These are phyloP conservation scores for Coemansia sp. DNA, from an alignment of 192 early-diverging fungal genomes.

Conservation along the genomic window DNA sequence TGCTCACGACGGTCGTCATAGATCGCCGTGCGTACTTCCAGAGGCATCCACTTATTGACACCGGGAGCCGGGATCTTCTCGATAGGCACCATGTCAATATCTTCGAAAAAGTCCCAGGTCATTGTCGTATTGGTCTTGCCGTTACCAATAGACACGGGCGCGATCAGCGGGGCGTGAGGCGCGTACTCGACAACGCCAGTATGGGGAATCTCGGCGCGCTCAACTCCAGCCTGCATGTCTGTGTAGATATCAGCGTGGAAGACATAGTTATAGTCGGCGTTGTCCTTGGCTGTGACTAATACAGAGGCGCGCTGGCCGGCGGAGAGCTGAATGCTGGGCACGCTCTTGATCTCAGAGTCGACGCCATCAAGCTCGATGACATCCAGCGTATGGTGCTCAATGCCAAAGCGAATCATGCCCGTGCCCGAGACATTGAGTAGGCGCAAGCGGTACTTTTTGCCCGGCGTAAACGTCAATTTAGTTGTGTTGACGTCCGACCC, in stretches of 20 bases:
- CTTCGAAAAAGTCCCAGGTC: slow-evolving; percentile 56
- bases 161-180: slow-evolving; percentile 16
- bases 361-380: slow-evolving; percentile 84
- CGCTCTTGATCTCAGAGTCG: slow-evolving; percentile 58
- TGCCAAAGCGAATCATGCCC: slow-evolving; percentile 69
- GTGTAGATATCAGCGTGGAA: slow-evolving; percentile 69
- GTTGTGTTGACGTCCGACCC: slow-evolving; percentile 56
- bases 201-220: slow-evolving; percentile 34
- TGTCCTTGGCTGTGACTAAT: slow-evolving; percentile 68
- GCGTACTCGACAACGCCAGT: slow-evolving; percentile 43
- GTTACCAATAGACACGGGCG: slow-evolving; percentile 4
- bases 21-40: slow-evolving; percentile 63
- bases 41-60: slow-evolving; percentile 46
- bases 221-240: slow-evolving; percentile 42
- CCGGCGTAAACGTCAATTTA: slow-evolving; percentile 61
- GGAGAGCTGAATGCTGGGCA: slow-evolving; percentile 59
- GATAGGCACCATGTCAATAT: slow-evolving; percentile 61
- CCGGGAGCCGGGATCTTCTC: slow-evolving; percentile 29
- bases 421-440: slow-evolving; percentile 75
- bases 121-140: slow-evolving; percentile 20
- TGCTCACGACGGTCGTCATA: slow-evolving; percentile 71
- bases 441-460: slow-evolving; percentile 81
- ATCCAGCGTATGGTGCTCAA: slow-evolving; percentile 73
- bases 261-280: slow-evolving; percentile 60
- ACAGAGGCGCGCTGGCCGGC: slow-evolving; percentile 81